A percentile compares a stretch with the other conserved stretches of the same genome.
These are phyloP conservation scores for Lachancea sp. DNA, from an alignment of 805 yeast genomes.

Conservation along the genomic window DNA sequence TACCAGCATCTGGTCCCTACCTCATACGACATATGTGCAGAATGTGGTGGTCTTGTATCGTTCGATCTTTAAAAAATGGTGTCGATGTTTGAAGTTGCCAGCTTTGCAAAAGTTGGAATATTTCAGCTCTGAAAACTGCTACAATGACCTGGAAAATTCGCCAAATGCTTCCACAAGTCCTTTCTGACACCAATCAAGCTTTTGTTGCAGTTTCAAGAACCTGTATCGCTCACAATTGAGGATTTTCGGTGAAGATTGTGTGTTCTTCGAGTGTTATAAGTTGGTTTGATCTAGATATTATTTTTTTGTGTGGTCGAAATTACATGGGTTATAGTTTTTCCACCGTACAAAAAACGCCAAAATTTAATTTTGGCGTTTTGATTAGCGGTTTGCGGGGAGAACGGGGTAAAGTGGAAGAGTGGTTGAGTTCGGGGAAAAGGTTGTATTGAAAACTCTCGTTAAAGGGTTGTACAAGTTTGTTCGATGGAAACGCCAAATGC, in stretches of 20 bases:
- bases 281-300: not conserved
- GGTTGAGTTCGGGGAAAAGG: too few species aligned
- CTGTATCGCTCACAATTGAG: not conserved
- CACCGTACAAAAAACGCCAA: not conserved
- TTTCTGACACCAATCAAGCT: not conserved
- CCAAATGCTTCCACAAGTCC: not conserved
- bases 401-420: too few species aligned
- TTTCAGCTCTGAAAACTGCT: not conserved
- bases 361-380: not conserved
- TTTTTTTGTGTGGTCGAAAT: not conserved
- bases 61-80: too few species aligned
- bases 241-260: not conserved
- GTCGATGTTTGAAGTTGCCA: not conserved
- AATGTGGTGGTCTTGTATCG: not conserved
- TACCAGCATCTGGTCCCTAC: constrained; percentile 71
- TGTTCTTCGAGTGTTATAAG: not conserved
- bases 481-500: too few species aligned
- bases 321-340: not conserved
- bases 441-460: too few species aligned
- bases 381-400: too few species aligned
- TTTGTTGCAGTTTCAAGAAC: not conserved
- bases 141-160: not conserved
- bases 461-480: too few species aligned
- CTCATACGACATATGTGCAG: constrained; percentile 35
- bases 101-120: not conserved